These are phyloP conservation scores for Blastocystis sp. DNA, from an alignment of 352 stramenopile species.

Conservation along the genomic window DNA sequence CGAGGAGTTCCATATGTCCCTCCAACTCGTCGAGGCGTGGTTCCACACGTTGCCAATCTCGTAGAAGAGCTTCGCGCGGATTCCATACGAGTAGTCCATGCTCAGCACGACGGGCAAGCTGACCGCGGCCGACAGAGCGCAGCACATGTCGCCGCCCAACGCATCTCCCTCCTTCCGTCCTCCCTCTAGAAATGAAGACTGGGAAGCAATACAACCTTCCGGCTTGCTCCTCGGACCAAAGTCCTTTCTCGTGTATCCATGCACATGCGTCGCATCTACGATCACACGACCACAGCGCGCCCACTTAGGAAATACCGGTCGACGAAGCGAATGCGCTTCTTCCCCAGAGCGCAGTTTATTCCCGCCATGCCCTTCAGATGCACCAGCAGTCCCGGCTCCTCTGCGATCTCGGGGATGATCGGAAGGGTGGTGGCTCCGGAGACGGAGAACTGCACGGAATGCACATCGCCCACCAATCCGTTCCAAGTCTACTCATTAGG, in stretches of 20 bases:
- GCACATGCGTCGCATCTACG: slow-evolving; percentile 15
- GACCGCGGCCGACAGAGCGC: background rate
- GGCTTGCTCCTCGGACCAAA: slow-evolving; percentile 31
- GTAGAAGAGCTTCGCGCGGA: slow-evolving; percentile 33
- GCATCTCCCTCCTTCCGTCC: slow-evolving; percentile 55
- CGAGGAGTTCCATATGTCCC: background rate
- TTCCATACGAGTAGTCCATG: slow-evolving; percentile 17
- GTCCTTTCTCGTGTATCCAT: background rate
- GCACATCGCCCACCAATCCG: slow-evolving; percentile 49
- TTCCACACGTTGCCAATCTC: slow-evolving; percentile 67
- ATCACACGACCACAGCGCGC: too few relatives aligned
- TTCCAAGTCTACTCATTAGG: slow-evolving; percentile 22
- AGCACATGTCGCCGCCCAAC: slow-evolving; percentile 38
- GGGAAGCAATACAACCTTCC: background rate
- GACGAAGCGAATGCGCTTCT: slow-evolving; percentile 2
- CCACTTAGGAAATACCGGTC: slow-evolving; percentile 54
- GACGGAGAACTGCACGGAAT: background rate
- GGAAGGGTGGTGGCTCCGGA: background rate
- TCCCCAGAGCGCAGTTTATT: background rate
- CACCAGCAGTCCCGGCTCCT: slow-evolving; percentile 13
- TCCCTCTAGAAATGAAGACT: slow-evolving; percentile 26
- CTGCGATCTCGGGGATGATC: background rate
- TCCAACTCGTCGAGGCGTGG: background rate
- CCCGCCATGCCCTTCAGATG: slow-evolving; percentile 3
- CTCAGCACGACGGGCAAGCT: slow-evolving; percentile 10